Conservation (phyloP, 352 stramenopile genomes). For the Pythium rhizo-oryzae region DNA sequence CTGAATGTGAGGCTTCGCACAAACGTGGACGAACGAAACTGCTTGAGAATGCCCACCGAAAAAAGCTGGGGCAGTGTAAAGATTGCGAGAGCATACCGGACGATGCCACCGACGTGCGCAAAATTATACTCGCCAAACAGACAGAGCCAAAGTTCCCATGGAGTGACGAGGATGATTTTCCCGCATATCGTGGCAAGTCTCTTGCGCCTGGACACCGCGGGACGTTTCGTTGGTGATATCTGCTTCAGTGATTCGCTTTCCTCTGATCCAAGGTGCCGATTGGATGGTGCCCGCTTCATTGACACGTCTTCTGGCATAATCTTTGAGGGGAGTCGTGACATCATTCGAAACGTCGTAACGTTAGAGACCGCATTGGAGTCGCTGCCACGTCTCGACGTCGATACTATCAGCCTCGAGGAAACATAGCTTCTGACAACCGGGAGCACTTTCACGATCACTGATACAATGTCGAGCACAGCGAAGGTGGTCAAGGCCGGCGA, state of each 20-base stretch:
- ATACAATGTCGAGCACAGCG: conserved; percentile 49
- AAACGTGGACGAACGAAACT: conserved; percentile 18
- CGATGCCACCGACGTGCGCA: conserved; percentile 42
- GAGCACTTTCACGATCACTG: conserved; percentile 36
- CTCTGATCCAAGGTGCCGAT: not conserved
- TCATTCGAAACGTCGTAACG: conserved; percentile 28
- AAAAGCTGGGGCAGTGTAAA: conserved; percentile 26
- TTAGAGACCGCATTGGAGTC: conserved; percentile 16
- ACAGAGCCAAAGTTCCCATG: conserved; percentile 12
- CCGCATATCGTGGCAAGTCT: too few species aligned
- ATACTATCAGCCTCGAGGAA: conserved; percentile 3
- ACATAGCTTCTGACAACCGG: conserved; percentile 42
- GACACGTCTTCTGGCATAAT: conserved; percentile 20
- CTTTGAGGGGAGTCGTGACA: conserved; percentile 31
- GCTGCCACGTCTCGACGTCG: not conserved
- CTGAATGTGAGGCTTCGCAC: conserved; percentile 45
- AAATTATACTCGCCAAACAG: conserved; percentile 34
- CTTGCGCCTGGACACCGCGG: too few species aligned
- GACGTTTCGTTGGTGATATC: too few species aligned
- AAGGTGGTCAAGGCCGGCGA: conserved; percentile 49
- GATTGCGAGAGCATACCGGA: conserved; percentile 26
- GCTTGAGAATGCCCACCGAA: conserved; percentile 21
- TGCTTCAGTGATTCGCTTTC: too few species aligned
- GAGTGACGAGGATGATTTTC: not conserved
- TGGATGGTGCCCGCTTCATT: not conserved